These are phyloP conservation scores for Citrus medica DNA, from an alignment of 345 rosid species.

Conservation along the genomic window DNA sequence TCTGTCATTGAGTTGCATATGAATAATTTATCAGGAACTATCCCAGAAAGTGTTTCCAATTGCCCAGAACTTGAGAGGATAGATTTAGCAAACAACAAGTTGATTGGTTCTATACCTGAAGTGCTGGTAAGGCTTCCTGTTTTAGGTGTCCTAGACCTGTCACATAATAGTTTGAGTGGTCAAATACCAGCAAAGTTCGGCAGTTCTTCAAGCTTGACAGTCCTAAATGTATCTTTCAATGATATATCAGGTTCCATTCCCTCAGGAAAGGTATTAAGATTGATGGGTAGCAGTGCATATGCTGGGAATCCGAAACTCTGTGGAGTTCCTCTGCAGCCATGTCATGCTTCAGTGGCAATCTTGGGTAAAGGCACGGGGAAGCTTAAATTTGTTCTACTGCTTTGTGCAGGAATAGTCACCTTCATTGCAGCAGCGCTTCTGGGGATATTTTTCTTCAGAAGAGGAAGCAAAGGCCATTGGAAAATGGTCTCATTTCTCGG, in stretches of 20 bases:
- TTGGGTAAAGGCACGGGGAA: constrained; percentile 52
- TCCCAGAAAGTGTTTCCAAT: constrained; percentile 51
- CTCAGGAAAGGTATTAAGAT: constrained; percentile 41
- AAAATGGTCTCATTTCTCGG: constrained; percentile 72
- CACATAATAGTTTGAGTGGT: constrained; percentile 69
- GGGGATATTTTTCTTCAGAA: constrained; percentile 47
- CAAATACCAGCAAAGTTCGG: constrained; percentile 50
- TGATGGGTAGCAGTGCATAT: constrained; percentile 65
- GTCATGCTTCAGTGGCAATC: constrained; percentile 42
- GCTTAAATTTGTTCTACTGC: constrained; percentile 48
- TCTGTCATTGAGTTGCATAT: constrained; percentile 57
- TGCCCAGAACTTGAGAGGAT: constrained; percentile 53
- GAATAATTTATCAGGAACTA: constrained; percentile 52
- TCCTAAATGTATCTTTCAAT: constrained; percentile 61
- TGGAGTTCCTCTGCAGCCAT: constrained; percentile 66
- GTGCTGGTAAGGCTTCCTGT: constrained; percentile 51
- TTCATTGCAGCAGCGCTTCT: constrained; percentile 43
- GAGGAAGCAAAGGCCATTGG: constrained; percentile 62
- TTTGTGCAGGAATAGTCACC: constrained; percentile 42
- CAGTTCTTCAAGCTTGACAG: constrained; percentile 38
- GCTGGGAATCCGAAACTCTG: constrained; percentile 69
- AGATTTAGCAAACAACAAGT: constrained; percentile 52
- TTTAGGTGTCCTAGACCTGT: constrained; percentile 51
- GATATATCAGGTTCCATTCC: constrained; percentile 67
- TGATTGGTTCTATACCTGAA: constrained; percentile 57